Evolutionary conservation across 2,329 filamentous ascomycete genomes (phyloP).

Genomic region (Botryotinia globosa): DNA sequence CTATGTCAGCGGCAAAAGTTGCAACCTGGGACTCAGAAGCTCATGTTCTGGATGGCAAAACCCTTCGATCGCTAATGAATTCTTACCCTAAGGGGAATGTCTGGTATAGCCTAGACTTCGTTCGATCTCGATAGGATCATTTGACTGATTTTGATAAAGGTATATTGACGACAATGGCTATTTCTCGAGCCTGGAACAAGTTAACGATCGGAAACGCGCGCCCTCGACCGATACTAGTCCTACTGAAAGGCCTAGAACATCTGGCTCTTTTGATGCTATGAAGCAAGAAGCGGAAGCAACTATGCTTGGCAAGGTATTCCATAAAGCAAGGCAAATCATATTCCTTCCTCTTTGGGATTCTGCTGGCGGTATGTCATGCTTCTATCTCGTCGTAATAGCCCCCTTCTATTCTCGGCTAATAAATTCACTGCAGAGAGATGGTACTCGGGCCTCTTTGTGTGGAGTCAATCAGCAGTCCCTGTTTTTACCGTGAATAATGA

Average conservation of each 20-base stretch:
- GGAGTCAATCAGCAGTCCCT: constrained; percentile 37
- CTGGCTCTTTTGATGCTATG: constrained; percentile 20
- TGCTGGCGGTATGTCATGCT: constrained; percentile 26
- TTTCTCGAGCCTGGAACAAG: constrained; percentile 36
- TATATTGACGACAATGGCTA: constrained; percentile 34
- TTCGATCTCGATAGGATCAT: neutral
- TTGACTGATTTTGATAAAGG: neutral
- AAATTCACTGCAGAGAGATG: constrained; percentile 26
- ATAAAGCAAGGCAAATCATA: constrained; percentile 34
- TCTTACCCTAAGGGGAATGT: constrained; percentile 37
- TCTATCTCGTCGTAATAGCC: neutral
- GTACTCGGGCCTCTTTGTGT: constrained; percentile 34
- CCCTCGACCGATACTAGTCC: constrained; percentile 1
- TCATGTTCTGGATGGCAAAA: constrained; percentile 30
- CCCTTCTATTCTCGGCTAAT: neutral
- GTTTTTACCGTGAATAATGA: constrained; percentile 36
- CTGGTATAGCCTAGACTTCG: constrained; percentile 26
- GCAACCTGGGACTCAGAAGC: constrained; percentile 27
- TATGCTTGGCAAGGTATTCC: constrained; percentile 33
- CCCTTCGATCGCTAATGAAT: constrained; percentile 31
- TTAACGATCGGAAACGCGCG: constrained; percentile 21
- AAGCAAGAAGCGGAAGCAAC: constrained; percentile 32
- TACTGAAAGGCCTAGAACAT: constrained; percentile 22
- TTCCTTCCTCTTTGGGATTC: constrained; percentile 38
- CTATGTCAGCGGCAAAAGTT: constrained; percentile 29